A percentile compares a stretch with the other conserved stretches of the same genome.
phyloP scores from a whole-genome alignment of 2,329 filamentous ascomycete species.

The Colletotrichum sp. region DNA sequence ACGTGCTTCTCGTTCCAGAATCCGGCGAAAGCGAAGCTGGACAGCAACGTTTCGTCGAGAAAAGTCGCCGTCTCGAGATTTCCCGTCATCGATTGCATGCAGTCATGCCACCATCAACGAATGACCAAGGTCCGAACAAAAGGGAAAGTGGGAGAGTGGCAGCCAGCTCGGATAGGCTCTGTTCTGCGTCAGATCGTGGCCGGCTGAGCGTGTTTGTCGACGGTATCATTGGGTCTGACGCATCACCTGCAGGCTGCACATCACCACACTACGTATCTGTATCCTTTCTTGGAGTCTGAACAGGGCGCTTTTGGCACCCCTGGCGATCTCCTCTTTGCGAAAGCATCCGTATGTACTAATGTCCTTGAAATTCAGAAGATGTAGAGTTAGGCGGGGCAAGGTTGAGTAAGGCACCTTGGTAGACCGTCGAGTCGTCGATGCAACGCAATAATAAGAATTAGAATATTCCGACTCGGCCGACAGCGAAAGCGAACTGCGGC shows the following conservation, averaged over 20 bases:
- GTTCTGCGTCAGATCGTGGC: not conserved
- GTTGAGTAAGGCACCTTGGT: not conserved
- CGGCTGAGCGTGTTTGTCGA: not conserved
- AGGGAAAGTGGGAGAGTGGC: not conserved
- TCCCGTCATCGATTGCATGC: not conserved
- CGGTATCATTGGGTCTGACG: not conserved
- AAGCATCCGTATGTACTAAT: not conserved
- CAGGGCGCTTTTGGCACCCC: not conserved
- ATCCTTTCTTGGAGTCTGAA: not conserved
- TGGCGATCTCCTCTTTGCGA: not conserved
- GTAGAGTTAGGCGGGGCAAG: not conserved
- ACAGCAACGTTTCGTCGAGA: not conserved
- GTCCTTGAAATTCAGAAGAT: not conserved
- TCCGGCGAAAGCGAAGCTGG: not conserved
- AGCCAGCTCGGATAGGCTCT: not conserved
- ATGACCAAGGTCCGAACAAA: not conserved
- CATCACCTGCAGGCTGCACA: slow-evolving; percentile 1
- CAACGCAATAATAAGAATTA: not conserved
- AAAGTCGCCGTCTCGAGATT: not conserved
- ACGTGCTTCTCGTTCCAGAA: not conserved
- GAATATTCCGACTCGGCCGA: not conserved
- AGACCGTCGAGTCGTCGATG: not conserved
- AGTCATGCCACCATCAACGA: not conserved
- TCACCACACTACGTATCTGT: not conserved
- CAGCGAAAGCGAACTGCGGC: not conserved